Conservation (phyloP, 441 rosid genomes). For the Isatis lusitanica region DNA sequence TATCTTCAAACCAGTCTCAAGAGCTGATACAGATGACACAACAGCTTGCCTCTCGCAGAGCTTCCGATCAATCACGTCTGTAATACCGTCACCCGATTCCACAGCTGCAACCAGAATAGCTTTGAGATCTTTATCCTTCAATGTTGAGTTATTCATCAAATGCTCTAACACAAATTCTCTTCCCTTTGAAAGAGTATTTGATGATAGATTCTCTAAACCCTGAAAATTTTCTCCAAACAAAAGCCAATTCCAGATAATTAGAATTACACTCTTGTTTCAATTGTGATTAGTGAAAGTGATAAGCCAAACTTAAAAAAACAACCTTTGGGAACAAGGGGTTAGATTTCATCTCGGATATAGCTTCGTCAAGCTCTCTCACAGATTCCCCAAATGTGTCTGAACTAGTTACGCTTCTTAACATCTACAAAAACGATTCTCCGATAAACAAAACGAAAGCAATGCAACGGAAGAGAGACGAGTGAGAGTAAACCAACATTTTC, state of each 20-base stretch:
- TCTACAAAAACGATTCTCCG: slow-evolving; percentile 37
- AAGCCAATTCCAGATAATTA: neutral
- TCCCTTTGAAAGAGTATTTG: slow-evolving; percentile 47
- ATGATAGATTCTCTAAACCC: slow-evolving; percentile 75
- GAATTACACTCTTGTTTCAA: neutral
- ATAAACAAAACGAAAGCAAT: neutral
- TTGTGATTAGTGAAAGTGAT: neutral
- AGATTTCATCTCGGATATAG: slow-evolving; percentile 50
- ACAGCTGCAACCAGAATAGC: slow-evolving; percentile 56
- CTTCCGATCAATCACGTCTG: slow-evolving; percentile 39
- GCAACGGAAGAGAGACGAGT: neutral
- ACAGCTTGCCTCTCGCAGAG: slow-evolving; percentile 56
- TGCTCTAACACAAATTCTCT: slow-evolving; percentile 50
- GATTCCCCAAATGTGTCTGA: slow-evolving; percentile 53
- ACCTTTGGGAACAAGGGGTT: slow-evolving; percentile 81
- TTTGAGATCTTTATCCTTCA: slow-evolving; percentile 66
- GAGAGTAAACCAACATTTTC: slow-evolving; percentile 49
- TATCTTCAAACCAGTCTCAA: slow-evolving; percentile 47
- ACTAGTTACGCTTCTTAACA: slow-evolving; percentile 44
- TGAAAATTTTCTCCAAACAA: slow-evolving; percentile 21
- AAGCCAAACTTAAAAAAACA: neutral
- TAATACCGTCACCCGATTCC: slow-evolving; percentile 46
- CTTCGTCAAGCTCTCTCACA: slow-evolving; percentile 60
- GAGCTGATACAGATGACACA: slow-evolving; percentile 48
- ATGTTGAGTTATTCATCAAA: slow-evolving; percentile 49